phyloP scores from a whole-genome alignment of 2,329 filamentous ascomycete species.

The Pseudocercospora ulei region DNA sequence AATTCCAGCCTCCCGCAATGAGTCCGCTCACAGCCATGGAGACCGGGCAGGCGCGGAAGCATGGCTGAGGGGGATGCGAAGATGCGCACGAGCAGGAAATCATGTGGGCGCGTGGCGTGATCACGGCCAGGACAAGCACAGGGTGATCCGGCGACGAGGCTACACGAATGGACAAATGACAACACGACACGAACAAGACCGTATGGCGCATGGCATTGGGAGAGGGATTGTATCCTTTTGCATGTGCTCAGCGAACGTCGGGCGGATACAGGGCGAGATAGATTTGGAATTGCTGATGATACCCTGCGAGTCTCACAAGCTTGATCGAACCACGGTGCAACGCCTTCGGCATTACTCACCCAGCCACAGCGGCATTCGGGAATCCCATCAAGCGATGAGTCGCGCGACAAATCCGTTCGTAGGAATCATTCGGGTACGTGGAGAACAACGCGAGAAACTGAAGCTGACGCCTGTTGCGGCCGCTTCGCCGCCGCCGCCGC shows the following conservation, averaged over 20 bases:
- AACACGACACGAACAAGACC: constrained; percentile 8
- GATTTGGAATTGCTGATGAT: constrained; percentile 11
- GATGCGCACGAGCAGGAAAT: background rate
- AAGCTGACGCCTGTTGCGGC: no score
- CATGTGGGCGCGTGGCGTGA: constrained; percentile 1
- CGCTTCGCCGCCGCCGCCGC: no score
- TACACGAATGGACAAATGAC: constrained; percentile 6
- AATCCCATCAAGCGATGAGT: no score
- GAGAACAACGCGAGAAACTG: no score
- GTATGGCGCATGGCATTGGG: constrained; percentile 5
- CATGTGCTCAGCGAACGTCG: constrained; percentile 2
- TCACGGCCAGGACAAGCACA: constrained; percentile 5
- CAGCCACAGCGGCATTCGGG: no score
- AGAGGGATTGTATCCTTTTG: constrained; percentile 1
- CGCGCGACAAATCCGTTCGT: no score
- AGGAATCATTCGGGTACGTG: no score
- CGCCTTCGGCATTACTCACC: no score
- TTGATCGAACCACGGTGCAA: background rate
- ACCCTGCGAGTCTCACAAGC: constrained; percentile 8
- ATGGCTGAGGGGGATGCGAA: constrained; percentile 1
- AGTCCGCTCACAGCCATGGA: background rate
- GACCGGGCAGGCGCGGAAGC: background rate
- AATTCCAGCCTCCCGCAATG: constrained; percentile 7
- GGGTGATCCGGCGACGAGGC: constrained; percentile 4
- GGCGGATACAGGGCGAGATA: constrained; percentile 10